Base-by-base conservation (phyloP, 2,329 filamentous ascomycete species). In the Onygenales sp. region DNA sequence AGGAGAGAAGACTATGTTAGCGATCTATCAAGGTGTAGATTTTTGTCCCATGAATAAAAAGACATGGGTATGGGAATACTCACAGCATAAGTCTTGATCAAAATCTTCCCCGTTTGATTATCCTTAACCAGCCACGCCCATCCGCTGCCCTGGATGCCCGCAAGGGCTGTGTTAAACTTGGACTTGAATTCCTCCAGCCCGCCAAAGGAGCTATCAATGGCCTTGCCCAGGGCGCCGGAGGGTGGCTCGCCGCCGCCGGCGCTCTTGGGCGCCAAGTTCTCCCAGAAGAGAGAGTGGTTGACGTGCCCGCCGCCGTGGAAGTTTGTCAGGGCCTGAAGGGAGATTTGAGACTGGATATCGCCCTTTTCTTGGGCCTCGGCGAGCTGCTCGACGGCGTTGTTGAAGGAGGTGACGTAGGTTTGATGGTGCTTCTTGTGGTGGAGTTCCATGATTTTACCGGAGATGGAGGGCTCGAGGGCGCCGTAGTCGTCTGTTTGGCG, bases 341-440 rank as follows among this genome's bases (percentile, higher is more conserved):
- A 74, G 59, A 83, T 79, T 67, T 83, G 79, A 10, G 77, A 69
- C 51, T 75, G 62, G 60, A 82, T 78, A 65, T 83, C 78, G 54
- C 72, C 68, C 61, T 75, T 77, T 50, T 69, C 65, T 60, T 79
- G 72, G 9, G 80, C 80, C 59, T 82, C 78, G 55, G 78, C 76
- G 58, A 87, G 74, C 67, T 91, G 83, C 72, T 90, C 84, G 61
- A 83, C 75, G 54, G 88, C 85, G 57, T 84, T 79, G 77, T 95
- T 95, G 78, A 88, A 87, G 70, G 85, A 86, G 72, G 84, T 93
- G 63, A 95, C 89, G 71, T 95, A 95, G 66, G 90, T 91, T 74
- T 92, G 84, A 78, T 95, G 91, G 80, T 95, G 90, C 75, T 90
- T 92, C 75, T 82, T 85, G 82, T 95, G 87, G 79, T 95, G 91